Evolutionary conservation across 305 asterid genomes (phyloP), one percentile per base, ranked within the genome.

Genomic region (Fraxinus angustifolia): DNA sequence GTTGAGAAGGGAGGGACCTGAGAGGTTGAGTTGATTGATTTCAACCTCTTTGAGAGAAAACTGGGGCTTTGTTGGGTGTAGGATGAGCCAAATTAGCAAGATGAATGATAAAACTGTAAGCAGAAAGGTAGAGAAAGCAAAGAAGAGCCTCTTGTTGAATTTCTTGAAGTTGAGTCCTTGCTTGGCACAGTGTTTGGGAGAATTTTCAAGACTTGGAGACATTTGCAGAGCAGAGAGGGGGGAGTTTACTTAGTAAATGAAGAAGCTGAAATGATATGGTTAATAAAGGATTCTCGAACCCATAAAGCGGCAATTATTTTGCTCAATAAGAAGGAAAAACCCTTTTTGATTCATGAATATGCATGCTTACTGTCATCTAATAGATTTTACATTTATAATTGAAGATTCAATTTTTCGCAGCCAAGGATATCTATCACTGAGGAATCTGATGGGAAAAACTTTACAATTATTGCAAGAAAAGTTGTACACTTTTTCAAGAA

Each of bases 111-210:
- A 87, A 35, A 96, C 28, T 16, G 97, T 89, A 81, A 94, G 88
- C 76, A 91, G 82, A 50, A 92, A 71, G 38, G 98, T 87, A 19
- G 90, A 79, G 80, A 93, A 75, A 84, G 84, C 82, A 70, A 72
- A 84, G 82, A 84, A 86, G 73, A 87, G 75, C 60, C 89, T 96
- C 73, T 88, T 93, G 90, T 88, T 90, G 87, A 91, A 83, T 45
- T 85, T 91, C 38, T 78, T 83, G 77, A 84, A 6, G 58, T 8
- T 79, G 75, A 84, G 50, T 26, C 85, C 68, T 76, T 90, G 84
- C 82, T 92, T 90, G 76, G 89, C 95, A 77, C 98, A 96, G 85
- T 94, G 97, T 88, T 94, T 91, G 82, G 99, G 98, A 70, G 98
- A 91, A 81, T 73, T 86, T 84, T 73, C 95, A 83, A 82, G 21